Evolutionary conservation across 345 rosid genomes (phyloP).

Genomic region (Citrus inodora): DNA sequence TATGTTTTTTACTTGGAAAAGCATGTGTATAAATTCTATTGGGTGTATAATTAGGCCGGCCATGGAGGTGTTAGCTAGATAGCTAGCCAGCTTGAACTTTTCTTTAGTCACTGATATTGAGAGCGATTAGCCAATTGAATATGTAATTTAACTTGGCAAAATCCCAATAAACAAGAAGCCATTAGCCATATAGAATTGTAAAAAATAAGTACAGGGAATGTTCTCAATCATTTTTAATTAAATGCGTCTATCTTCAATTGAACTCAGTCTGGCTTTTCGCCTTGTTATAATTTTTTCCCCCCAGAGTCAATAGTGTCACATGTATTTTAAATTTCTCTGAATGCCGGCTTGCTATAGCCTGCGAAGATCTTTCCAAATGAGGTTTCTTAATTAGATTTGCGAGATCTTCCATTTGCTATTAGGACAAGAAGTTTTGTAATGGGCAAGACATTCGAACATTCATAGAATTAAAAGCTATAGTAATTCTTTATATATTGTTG

Average conservation of each 20-base stretch:
- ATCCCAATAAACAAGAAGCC: neutral
- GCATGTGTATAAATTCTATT: neutral
- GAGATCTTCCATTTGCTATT: neutral
- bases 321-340: neutral
- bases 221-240: neutral
- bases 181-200: neutral
- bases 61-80: neutral
- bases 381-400: no score
- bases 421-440: neutral
- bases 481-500: neutral
- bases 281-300: no score
- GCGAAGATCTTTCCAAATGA: neutral
- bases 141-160: neutral
- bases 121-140: neutral
- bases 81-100: neutral
- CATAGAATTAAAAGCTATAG: neutral
- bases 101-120: neutral
- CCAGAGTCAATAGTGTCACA: neutral
- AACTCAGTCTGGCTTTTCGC: neutral
- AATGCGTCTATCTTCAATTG: neutral
- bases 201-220: neutral
- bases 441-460: neutral
- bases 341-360: conserved; percentile 4
- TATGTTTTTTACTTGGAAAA: neutral
- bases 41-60: conserved; percentile 12